A percentile compares a stretch with the other conserved stretches of the same genome.
These are phyloP conservation scores for Cubamyces sp. DNA, from an alignment of 768 basidiomycete genomes.

Conservation along the genomic window DNA sequence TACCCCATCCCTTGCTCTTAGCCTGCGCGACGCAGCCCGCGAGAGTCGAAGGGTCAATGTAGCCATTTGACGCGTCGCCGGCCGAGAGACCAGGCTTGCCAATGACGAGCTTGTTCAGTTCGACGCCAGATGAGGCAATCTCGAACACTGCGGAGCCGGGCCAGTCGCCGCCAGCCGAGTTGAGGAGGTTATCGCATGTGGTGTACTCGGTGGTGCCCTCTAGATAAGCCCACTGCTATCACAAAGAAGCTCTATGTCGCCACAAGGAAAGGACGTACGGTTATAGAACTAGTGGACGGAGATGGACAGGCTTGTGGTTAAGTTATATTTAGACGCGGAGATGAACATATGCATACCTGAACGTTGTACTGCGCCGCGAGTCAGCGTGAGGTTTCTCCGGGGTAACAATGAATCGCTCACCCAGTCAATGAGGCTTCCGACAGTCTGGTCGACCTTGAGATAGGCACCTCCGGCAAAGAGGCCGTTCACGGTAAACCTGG, in stretches of 20 bases:
- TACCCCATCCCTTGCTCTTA: slow-evolving; percentile 65
- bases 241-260: neutral
- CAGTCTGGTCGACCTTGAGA: slow-evolving; percentile 52
- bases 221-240: slow-evolving; percentile 19
- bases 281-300: slow-evolving; percentile 49
- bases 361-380: slow-evolving; percentile 30
- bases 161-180: slow-evolving; percentile 43
- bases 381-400: neutral
- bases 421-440: slow-evolving; percentile 68
- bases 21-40: slow-evolving; percentile 63
- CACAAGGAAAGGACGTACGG: slow-evolving; percentile 26
- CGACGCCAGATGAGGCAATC: slow-evolving; percentile 58
- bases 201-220: slow-evolving; percentile 45
- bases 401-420: slow-evolving; percentile 30
- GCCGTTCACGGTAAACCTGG: slow-evolving; percentile 37
- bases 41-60: slow-evolving; percentile 58
- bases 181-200: slow-evolving; percentile 43
- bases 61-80: slow-evolving; percentile 51
- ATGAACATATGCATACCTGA: slow-evolving; percentile 23
- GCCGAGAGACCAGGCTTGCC: slow-evolving; percentile 63
- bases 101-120: slow-evolving; percentile 69
- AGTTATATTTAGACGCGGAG: neutral
- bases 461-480: slow-evolving; percentile 51
- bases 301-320: neutral
- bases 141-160: slow-evolving; percentile 52